These are phyloP conservation scores for Crithidia thermophila DNA, from an alignment of 208 protist species.

Conservation along the genomic window DNA sequence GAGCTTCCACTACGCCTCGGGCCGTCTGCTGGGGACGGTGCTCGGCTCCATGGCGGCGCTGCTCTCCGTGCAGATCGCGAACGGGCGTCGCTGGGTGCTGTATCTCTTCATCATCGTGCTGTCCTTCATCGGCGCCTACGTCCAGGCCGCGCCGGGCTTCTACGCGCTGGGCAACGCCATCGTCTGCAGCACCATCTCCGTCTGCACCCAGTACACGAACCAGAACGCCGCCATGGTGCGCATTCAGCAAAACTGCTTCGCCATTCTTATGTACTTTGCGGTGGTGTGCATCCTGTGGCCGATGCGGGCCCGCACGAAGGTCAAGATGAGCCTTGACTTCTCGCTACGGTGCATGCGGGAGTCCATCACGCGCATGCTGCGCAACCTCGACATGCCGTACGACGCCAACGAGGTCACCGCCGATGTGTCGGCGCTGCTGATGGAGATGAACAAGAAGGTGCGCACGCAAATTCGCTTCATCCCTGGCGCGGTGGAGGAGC, in stretches of 20 bases:
- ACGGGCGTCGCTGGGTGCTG: slow-evolving; percentile 55
- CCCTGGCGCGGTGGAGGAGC: slow-evolving; percentile 80
- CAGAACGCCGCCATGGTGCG: slow-evolving; percentile 83
- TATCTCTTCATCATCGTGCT: slow-evolving; percentile 79
- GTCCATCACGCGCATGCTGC: slow-evolving; percentile 70
- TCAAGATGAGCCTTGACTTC: slow-evolving; percentile 86
- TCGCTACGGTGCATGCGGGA: slow-evolving; percentile 84
- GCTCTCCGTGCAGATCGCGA: slow-evolving; percentile 73
- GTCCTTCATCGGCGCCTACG: slow-evolving; percentile 85
- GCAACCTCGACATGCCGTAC: slow-evolving; percentile 89
- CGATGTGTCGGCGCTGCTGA: slow-evolving; percentile 62
- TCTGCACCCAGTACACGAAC: slow-evolving; percentile 86
- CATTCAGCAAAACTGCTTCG: slow-evolving; percentile 92
- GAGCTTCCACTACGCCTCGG: slow-evolving; percentile 89
- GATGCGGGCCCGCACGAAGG: slow-evolving; percentile 75
- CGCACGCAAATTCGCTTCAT: slow-evolving; percentile 60
- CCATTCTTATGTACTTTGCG: slow-evolving; percentile 91
- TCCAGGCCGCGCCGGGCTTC: slow-evolving; percentile 82
- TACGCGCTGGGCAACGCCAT: slow-evolving; percentile 90
- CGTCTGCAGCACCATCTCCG: slow-evolving; percentile 84
- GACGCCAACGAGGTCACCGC: slow-evolving; percentile 73
- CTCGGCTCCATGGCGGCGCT: slow-evolving; percentile 74
- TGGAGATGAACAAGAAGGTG: slow-evolving; percentile 81
- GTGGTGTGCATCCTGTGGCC: slow-evolving; percentile 83
- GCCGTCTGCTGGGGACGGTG: slow-evolving; percentile 87